Percentiles rank a stretch among this genome's conserved stretches.
These are phyloP conservation scores for Ajuga reptans DNA, from an alignment of 305 asterid genomes.

Conservation along the genomic window DNA sequence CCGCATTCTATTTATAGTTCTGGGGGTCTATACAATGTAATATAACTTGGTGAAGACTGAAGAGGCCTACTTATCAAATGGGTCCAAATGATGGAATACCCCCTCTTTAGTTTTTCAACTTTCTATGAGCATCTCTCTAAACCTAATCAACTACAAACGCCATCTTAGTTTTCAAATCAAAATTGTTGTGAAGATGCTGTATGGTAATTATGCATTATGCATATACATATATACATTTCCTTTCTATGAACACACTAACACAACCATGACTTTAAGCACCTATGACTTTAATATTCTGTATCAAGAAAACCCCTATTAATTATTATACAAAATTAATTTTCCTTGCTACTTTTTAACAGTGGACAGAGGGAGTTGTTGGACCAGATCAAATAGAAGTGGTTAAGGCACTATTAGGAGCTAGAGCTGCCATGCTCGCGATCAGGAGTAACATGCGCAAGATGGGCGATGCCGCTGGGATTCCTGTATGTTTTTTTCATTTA, in stretches of 20 bases:
- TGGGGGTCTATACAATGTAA: background rate
- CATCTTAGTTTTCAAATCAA: too few species aligned
- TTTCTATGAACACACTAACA: too few species aligned
- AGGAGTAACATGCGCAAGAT: conserved; percentile 74
- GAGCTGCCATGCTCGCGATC: conserved; percentile 77
- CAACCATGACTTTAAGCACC: background rate
- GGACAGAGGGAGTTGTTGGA: conserved; percentile 51
- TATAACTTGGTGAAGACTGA: background rate
- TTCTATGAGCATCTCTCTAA: too few species aligned
- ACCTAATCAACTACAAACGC: too few species aligned
- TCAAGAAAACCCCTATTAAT: background rate
- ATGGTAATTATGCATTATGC: too few species aligned
- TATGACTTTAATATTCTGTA: background rate
- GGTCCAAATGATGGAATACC: background rate
- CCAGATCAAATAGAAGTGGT: conserved; percentile 47
- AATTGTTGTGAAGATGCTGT: too few species aligned
- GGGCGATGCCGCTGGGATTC: conserved; percentile 94
- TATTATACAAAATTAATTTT: background rate
- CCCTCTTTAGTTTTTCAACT: too few species aligned
- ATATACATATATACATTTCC: too few species aligned
- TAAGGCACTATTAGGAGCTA: conserved; percentile 74
- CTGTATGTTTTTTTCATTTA: conserved; percentile 41
- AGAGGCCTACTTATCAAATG: background rate
- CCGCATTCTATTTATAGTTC: background rate
- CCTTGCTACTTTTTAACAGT: conserved; percentile 36